Base-by-base conservation (phyloP, 1,284 basidiomycete genomes). In the Wolfiporia cocos region DNA sequence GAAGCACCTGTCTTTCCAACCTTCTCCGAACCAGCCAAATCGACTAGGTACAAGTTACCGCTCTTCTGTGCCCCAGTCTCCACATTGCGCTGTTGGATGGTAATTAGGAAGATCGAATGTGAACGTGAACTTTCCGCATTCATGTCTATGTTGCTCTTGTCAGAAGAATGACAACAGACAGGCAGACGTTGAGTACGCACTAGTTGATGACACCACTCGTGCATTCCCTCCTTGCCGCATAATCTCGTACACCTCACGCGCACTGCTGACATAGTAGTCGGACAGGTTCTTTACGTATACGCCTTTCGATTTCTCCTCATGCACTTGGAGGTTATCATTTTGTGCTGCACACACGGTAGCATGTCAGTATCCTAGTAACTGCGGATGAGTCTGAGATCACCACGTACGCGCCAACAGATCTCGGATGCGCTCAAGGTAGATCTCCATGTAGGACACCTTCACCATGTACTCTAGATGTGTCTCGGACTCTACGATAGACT, bases 361-460 rank as follows among this genome's bases (percentile, higher is more conserved):
- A 42, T 44, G 36, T 14, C 15, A 36, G 38, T 22, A 28, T 7
- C 26, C 14, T 28, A 28, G 7, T 7, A 7, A 28, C 14, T 14
- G 14, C 9, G 14, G 26, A 28, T 9, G 26, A 28, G 26, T 28
- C 26, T n/a, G 32, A 18, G 21, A 39, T 37, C n/a, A 39, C 12
- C 19, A 77, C 92, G 63, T 65, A 97, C 94, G 96, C 45, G 93
- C 88, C 43, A 99, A 76, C 47, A 99, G 67, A 74, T 99, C 96
- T 45, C 95, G 81, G 55, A 99, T 94, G 52, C 86, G 81, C 68
- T 99, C 96, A 61, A 99, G 79, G 68, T 99, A 99, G 52, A 99
- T 99, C 66, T 99, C 96, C 93, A 99, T 97, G 66, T 99, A 99
- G 28, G 93, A 97, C 42, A 99, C 96, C 69, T 99, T 99, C 64